These are phyloP conservation scores for Saxophila tyrrhenica DNA, from an alignment of 495 filamentous ascomycete genomes.

Conservation along the genomic window DNA sequence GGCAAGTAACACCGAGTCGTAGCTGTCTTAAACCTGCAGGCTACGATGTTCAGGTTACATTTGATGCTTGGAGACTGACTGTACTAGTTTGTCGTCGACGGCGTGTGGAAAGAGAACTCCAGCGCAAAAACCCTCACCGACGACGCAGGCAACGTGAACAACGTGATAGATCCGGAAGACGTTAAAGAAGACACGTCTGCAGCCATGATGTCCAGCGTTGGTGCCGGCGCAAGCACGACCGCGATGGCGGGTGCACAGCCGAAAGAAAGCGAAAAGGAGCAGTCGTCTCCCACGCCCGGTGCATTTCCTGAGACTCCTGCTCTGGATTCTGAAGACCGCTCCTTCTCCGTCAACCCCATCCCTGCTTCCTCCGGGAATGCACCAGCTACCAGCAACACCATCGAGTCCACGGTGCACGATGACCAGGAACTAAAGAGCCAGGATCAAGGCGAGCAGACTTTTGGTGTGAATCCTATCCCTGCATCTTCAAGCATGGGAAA, in stretches of 20 bases:
- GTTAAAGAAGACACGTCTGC: conserved; percentile 36
- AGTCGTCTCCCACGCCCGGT: conserved; percentile 48
- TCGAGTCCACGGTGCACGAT: conserved; percentile 10
- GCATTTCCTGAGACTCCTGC: conserved; percentile 68
- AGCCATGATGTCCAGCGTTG: conserved; percentile 55
- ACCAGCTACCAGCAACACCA: conserved; percentile 27
- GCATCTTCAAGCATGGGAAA: conserved; percentile 67
- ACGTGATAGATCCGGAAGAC: conserved; percentile 67
- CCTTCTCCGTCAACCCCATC: conserved; percentile 50
- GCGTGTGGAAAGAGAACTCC: conserved; percentile 69
- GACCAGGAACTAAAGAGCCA: conserved; percentile 13
- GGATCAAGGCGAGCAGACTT: conserved; percentile 15
- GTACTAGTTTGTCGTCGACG: no score
- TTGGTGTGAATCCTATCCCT: conserved; percentile 57
- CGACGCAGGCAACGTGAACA: conserved; percentile 70
- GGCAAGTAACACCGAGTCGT: no score
- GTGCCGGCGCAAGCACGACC: conserved; percentile 56
- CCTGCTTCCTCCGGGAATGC: conserved; percentile 57
- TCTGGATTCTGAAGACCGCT: conserved; percentile 8
- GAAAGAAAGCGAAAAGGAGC: no score
- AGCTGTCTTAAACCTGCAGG: no score
- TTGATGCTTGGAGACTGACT: no score
- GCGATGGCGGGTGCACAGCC: conserved; percentile 57
- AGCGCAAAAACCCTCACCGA: conserved; percentile 69
- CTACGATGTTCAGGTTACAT: no score